Evolutionary conservation across 2,329 filamentous ascomycete genomes (phyloP).

Genomic region (Diaporthe sp.): DNA sequence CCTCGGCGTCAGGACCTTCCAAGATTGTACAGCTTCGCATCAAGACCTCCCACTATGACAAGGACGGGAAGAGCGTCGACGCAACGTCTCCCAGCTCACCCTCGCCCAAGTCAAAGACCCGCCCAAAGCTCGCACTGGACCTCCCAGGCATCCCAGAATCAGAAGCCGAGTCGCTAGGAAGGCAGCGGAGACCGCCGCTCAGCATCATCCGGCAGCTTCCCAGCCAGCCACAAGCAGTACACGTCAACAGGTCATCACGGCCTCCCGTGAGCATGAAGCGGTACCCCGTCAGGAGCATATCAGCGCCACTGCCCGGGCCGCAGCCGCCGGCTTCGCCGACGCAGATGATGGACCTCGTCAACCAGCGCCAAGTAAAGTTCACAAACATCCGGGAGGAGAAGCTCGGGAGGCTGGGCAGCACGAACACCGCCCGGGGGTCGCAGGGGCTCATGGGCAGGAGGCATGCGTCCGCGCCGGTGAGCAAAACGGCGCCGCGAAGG

Average conservation of each 20-base stretch:
- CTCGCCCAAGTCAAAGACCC: not conserved
- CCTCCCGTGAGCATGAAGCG: conserved; percentile 2
- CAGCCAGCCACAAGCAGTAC: not conserved
- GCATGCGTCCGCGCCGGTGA: not conserved
- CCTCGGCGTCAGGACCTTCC: not conserved
- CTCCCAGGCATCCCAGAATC: conserved; percentile 26
- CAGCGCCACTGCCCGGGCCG: not conserved
- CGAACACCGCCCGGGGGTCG: not conserved
- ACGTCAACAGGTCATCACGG: not conserved
- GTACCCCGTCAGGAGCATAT: not conserved
- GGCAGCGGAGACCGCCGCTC: not conserved
- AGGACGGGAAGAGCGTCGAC: not conserved
- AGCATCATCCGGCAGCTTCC: not conserved
- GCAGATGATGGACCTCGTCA: conserved; percentile 23
- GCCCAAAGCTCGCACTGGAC: conserved; percentile 7
- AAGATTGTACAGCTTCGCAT: not conserved
- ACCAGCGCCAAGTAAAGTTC: not conserved
- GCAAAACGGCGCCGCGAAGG: not conserved
- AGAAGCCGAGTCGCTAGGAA: not conserved
- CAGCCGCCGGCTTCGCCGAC: not conserved
- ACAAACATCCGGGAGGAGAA: conserved; percentile 20
- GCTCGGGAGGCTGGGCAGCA: not conserved
- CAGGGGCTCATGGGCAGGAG: not conserved
- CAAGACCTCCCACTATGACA: not conserved
- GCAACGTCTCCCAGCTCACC: not conserved